Base-by-base conservation (phyloP, 2,329 filamentous ascomycete species). In the Amphichorda felina region DNA sequence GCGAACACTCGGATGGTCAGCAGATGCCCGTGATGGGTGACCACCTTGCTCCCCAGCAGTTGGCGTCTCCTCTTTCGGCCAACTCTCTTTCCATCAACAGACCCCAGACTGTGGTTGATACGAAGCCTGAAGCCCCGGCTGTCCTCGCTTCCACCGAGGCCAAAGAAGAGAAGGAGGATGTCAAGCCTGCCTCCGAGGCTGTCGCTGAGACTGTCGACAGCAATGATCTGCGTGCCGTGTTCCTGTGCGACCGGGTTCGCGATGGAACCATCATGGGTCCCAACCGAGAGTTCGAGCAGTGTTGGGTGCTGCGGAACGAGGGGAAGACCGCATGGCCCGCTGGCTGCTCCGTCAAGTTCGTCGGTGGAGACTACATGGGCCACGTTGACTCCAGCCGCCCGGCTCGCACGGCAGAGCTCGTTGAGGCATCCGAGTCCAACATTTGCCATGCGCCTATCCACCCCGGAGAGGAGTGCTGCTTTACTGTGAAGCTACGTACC, bases 361-460 rank as follows among this genome's bases (percentile, higher is more conserved):
- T 93, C 40, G 87, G 89, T 39, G 91, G 91, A 34, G 89, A 96
- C 57, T 87, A 89, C 61, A 96, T 98, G 91, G 85, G 93, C 48
- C 82, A 88, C 45, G 72, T 94, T 37, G 84, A 94, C 55, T 77
- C 82, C 35, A 72, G 70, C 41, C 82, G 82, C 49, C 83, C 87
- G 17, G 78, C 82, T n/a, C 83, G 81, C 45, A 75, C 86, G 38
- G 70, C 72, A 27, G 79, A 88, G 46, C 77, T 95, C 39, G 72
- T 78, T 26, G 76, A 76, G 24, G 86, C 88, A 36, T 84, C 79
- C 37, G 82, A 91, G 64, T 94, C 84, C 53, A 91, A 86, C 35
- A 71, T 82, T 38, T 77, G 85, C 54, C 72, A 75, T 41, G 66
- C 70, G 18, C 60, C 78, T 15, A 68, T 96, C 27, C 68, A 73